A percentile compares a stretch with the other conserved stretches of the same genome.
These are phyloP conservation scores for Myochromella boudieri DNA, from an alignment of 768 basidiomycete species.

Conservation along the genomic window DNA sequence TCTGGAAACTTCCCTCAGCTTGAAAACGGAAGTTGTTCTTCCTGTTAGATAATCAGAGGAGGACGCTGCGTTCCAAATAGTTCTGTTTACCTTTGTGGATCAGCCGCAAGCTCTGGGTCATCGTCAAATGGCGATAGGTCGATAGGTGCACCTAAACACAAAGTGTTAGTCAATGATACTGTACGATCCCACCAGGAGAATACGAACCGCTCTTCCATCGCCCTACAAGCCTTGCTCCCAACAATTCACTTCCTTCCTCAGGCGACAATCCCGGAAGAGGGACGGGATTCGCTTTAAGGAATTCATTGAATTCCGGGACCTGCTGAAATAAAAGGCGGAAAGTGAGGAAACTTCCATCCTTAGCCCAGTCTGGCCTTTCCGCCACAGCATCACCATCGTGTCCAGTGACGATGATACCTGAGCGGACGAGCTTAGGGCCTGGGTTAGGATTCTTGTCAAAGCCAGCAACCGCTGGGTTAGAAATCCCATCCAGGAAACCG, in stretches of 20 bases:
- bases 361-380: slow-evolving; percentile 40
- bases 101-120: slow-evolving; percentile 32
- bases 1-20: slow-evolving; percentile 31
- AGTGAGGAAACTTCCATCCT: slow-evolving; percentile 52
- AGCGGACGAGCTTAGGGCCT: slow-evolving; percentile 35
- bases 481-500: slow-evolving; percentile 53
- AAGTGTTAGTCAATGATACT: not conserved
- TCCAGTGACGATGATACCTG: slow-evolving; percentile 46
- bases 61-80: slow-evolving; percentile 14
- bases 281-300: slow-evolving; percentile 41
- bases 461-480: slow-evolving; percentile 45
- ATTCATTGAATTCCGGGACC: slow-evolving; percentile 52
- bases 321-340: slow-evolving; percentile 52
- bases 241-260: slow-evolving; percentile 45
- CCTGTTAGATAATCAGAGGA: slow-evolving; percentile 19
- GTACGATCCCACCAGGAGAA: not conserved
- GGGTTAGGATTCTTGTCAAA: slow-evolving; percentile 35
- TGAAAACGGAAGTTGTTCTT: slow-evolving; percentile 44
- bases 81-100: slow-evolving; percentile 31
- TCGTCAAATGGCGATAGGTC: slow-evolving; percentile 44
- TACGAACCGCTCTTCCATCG: slow-evolving; percentile 54
- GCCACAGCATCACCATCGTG: slow-evolving; percentile 36
- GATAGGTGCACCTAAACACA: slow-evolving; percentile 40
- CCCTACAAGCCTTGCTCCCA: slow-evolving; percentile 53
- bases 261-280: slow-evolving; percentile 30